Percentiles rank a stretch among this genome's conserved stretches.
Conservation (phyloP, 2,329 filamentous ascomycete genomes). For the Aspergillus transmontanensis region DNA sequence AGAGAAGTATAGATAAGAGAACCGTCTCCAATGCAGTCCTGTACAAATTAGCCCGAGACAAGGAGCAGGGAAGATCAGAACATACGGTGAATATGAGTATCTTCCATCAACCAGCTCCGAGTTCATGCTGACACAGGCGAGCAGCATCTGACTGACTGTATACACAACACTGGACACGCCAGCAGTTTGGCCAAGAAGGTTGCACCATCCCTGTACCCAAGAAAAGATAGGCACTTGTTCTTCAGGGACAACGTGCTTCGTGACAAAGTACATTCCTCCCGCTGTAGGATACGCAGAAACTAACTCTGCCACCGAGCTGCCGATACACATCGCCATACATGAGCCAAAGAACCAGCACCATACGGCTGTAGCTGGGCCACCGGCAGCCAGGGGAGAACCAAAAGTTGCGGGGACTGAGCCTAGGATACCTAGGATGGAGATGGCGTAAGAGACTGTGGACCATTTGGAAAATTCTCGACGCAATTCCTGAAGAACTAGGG, state of each 20-base stretch:
- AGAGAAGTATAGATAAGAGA: constrained; percentile 57
- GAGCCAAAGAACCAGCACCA: constrained; percentile 69
- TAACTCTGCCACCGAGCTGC: constrained; percentile 66
- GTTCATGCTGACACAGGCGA: constrained; percentile 65
- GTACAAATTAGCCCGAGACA: constrained; percentile 15
- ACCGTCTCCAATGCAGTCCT: constrained; percentile 63
- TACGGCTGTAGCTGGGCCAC: constrained; percentile 65
- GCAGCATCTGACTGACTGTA: constrained; percentile 65
- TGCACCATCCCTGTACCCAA: constrained; percentile 70
- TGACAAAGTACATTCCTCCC: constrained; percentile 70
- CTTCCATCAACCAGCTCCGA: constrained; percentile 53
- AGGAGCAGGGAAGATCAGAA: background rate
- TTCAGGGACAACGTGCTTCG: constrained; percentile 64
- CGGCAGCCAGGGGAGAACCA: constrained; percentile 59
- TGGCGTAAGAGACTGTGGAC: constrained; percentile 68
- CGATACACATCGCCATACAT: constrained; percentile 66
- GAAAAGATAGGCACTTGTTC: constrained; percentile 65
- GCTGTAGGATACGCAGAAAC: constrained; percentile 69
- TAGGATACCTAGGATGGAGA: constrained; percentile 65
- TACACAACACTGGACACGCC: constrained; percentile 66
- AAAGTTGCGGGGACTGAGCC: constrained; percentile 68
- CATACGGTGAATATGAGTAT: constrained; percentile 62
- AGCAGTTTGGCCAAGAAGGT: constrained; percentile 65
- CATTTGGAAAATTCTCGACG: constrained; percentile 66
- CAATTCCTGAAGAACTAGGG: constrained; percentile 52